These are phyloP conservation scores for Phytophthora hibernalis DNA, from an alignment of 352 stramenopile genomes.

Conservation along the genomic window DNA sequence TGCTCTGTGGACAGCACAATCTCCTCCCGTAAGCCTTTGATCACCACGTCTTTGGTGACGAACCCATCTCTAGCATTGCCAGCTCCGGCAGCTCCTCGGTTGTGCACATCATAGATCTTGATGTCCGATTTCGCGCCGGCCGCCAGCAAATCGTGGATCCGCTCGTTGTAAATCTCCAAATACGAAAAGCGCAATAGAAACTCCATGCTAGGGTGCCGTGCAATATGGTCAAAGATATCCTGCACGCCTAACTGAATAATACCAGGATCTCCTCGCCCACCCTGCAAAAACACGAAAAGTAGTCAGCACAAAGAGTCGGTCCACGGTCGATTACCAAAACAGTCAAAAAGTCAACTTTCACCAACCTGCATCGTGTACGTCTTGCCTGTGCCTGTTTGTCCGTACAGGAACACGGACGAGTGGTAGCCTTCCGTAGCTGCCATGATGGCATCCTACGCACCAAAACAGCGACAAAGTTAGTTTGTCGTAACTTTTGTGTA, in stretches of 20 bases:
- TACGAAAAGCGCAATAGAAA: conserved; percentile 92
- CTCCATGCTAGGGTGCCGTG: conserved; percentile 57
- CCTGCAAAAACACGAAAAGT: conserved; percentile 28
- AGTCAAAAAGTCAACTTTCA: conserved; percentile 3
- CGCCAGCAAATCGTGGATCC: conserved; percentile 96
- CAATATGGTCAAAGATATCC: conserved; percentile 90
- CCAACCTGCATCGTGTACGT: conserved; percentile 84
- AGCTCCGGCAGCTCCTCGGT: conserved; percentile 38
- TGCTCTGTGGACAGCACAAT: conserved; percentile 82
- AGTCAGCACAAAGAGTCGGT: conserved; percentile 35
- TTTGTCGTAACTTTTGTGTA: conserved; percentile 20
- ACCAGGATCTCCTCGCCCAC: conserved; percentile 62
- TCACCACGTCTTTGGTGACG: conserved; percentile 83
- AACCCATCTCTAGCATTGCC: conserved; percentile 31
- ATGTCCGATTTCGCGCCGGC: conserved; percentile 67
- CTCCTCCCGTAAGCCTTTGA: conserved; percentile 86
- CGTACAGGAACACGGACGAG: conserved; percentile 92
- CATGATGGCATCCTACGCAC: conserved; percentile 66
- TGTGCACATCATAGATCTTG: conserved; percentile 79
- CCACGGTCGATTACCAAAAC: conserved; percentile 16
- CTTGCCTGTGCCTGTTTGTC: conserved; percentile 91
- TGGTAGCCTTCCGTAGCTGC: conserved; percentile 83
- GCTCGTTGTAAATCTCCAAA: conserved; percentile 99
- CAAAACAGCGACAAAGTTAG: conserved; percentile 1
- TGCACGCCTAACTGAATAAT: conserved; percentile 89